Conservation (phyloP, 1,284 basidiomycete genomes). For the Sphagnurus paluster region DNA sequence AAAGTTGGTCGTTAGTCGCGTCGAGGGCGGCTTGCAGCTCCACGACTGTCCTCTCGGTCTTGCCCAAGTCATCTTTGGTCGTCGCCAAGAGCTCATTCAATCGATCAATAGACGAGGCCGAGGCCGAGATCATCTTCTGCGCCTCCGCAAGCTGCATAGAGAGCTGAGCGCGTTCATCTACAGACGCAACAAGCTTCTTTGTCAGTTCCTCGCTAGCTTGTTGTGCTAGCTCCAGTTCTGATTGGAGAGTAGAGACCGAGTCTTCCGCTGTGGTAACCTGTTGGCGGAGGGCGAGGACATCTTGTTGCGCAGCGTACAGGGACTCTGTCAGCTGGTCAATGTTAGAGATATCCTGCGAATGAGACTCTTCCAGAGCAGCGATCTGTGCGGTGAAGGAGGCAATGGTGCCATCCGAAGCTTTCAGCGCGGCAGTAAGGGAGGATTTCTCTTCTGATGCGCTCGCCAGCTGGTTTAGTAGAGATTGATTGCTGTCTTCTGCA, state of each 20-base stretch:
- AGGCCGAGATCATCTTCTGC: slow-evolving; percentile 8
- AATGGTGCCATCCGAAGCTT: slow-evolving; percentile 6
- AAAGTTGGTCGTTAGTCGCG: slow-evolving; percentile 5
- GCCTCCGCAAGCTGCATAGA: slow-evolving; percentile 8
- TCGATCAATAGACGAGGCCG: slow-evolving; percentile 5
- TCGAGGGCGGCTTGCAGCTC: slow-evolving; percentile 10
- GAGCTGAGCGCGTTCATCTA: slow-evolving; percentile 7
- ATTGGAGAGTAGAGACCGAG: slow-evolving; percentile 6
- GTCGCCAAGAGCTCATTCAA: slow-evolving; percentile 10
- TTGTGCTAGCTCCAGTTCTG: slow-evolving; percentile 9
- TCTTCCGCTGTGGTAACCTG: neutral
- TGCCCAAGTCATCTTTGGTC: slow-evolving; percentile 5
- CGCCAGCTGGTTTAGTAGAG: slow-evolving; percentile 11
- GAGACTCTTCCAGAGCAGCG: neutral
- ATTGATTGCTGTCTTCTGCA: slow-evolving; percentile 14
- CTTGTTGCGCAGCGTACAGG: slow-evolving; percentile 1
- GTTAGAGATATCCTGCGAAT: slow-evolving; percentile 7
- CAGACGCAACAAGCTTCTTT: slow-evolving; percentile 9
- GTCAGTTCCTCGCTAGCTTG: slow-evolving; percentile 8
- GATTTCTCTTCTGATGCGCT: slow-evolving; percentile 9
- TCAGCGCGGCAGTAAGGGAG: slow-evolving; percentile 5
- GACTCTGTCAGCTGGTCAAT: slow-evolving; percentile 5
- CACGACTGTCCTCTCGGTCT: slow-evolving; percentile 4
- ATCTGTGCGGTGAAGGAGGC: slow-evolving; percentile 5
- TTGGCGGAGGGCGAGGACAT: neutral